These are phyloP conservation scores for Chlorociboria aeruginascens DNA, from an alignment of 495 filamentous ascomycete species.

Conservation along the genomic window DNA sequence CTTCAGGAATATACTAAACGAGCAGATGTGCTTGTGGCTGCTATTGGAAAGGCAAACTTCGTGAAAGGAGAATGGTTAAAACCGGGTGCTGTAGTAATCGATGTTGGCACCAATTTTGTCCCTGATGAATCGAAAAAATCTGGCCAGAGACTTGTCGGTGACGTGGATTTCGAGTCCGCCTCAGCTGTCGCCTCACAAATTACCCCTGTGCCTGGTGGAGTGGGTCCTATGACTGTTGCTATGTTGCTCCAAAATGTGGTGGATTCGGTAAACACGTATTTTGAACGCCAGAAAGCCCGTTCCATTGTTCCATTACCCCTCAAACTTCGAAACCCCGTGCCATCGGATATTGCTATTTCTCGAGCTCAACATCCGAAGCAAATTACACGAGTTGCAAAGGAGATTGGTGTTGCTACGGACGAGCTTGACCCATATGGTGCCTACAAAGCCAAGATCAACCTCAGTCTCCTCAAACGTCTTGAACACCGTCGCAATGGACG, in stretches of 20 bases:
- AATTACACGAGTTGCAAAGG: constrained; percentile 69
- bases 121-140: constrained; percentile 91
- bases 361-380: constrained; percentile 81
- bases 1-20: constrained; percentile 61
- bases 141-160: constrained; percentile 84
- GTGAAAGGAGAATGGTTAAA: constrained; percentile 95
- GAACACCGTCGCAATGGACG: constrained; percentile 76
- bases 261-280: constrained; percentile 64
- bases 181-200: constrained; percentile 84
- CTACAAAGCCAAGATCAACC: constrained; percentile 88
- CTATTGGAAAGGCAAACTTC: constrained; percentile 78
- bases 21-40: constrained; percentile 84
- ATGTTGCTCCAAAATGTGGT: constrained; percentile 96
- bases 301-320: constrained; percentile 69
- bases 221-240: constrained; percentile 96
- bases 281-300: constrained; percentile 67
- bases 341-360: constrained; percentile 89
- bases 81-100: constrained; percentile 85
- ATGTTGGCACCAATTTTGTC: constrained; percentile 95
- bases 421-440: constrained; percentile 92
- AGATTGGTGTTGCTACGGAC: constrained; percentile 72
- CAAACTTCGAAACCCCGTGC: constrained; percentile 62
- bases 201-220: constrained; percentile 92
- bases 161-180: constrained; percentile 86
- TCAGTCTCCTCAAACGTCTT: constrained; percentile 68